Base-by-base conservation (phyloP, 192 early-diverging fungal genomes). In the Entomortierella beljakovae region DNA sequence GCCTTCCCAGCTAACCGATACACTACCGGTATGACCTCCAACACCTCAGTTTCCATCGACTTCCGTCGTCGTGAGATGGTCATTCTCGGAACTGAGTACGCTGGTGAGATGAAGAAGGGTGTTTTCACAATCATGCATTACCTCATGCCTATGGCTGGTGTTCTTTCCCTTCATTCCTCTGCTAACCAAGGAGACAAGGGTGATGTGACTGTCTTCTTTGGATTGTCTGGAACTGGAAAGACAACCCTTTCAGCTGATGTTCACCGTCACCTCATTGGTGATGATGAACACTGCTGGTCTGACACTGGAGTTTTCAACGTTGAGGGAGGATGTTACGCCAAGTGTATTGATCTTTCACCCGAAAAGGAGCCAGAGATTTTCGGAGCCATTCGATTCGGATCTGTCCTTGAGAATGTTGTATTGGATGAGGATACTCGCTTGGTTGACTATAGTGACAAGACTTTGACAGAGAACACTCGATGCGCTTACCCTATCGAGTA, bases 41-140 rank as follows among this genome's bases (percentile, higher is more conserved):
- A 90, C 61, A 99, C 97, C 62, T 94, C 92, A 57, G 93, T 99
- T 42, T 86, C 94, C 26, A 86, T 99, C 82, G 94, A 94, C 90
- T 99, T 99, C 65, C 91, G 92, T 80, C 92, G 93, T 82, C 80
- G 81, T 33, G 95, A 99, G 84, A 99, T 99, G 97, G 94, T 99
- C 37, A 99, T 99, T 57, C 88, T 99, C 43, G 97, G 97, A 51
- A 96, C 96, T 65, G 93, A 98, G 83, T 99, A 99, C 72, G 97
- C 97, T 61, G 97, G 97, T 61, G 97, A 99, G 86, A 99, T 99
- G 97, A 99, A 99, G 88, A 99, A 99, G 92, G 97, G 97, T 81
- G 85, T 92, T 64, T 96, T 98, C 86, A 98, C 96, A 28, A 95
- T 99, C 55, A 98, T 99, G 97, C 96, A 99, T 84, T 98, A 99